phyloP scores from a whole-genome alignment of 2,329 filamentous ascomycete species.

The Colletotrichum zoysiae region DNA sequence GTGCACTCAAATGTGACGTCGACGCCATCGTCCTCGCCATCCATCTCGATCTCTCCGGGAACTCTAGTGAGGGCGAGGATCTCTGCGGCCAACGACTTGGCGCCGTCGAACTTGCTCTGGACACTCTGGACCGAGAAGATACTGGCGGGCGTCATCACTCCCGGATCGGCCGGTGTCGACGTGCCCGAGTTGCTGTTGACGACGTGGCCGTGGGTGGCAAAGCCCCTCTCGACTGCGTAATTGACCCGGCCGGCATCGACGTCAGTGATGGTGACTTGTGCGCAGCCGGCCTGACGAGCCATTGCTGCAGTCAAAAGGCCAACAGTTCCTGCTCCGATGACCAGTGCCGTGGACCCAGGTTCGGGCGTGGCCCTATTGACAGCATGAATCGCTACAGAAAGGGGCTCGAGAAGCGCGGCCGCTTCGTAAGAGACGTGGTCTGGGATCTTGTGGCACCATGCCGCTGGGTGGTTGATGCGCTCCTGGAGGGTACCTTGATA shows the following conservation, averaged over 20 bases:
- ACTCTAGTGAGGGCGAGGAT: constrained; percentile 58
- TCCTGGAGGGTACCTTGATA: constrained; percentile 74
- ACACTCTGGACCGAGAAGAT: constrained; percentile 60
- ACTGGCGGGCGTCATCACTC: constrained; percentile 59
- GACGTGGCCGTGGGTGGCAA: constrained; percentile 71
- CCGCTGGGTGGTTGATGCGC: constrained; percentile 71
- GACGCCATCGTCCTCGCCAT: constrained; percentile 71
- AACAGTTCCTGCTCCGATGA: constrained; percentile 74
- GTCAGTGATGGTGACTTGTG: constrained; percentile 71
- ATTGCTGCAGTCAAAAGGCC: constrained; percentile 74
- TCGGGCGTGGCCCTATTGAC: constrained; percentile 66
- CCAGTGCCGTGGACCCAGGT: constrained; percentile 68
- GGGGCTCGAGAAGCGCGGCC: constrained; percentile 71
- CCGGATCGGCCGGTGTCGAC: constrained; percentile 59
- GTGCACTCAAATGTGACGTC: constrained; percentile 83
- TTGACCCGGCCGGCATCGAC: constrained; percentile 70
- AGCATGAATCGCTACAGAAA: constrained; percentile 73
- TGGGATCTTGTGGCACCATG: constrained; percentile 75
- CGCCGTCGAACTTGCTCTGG: constrained; percentile 64
- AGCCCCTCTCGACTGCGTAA: constrained; percentile 69
- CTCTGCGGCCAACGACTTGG: constrained; percentile 63
- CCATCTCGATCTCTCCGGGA: constrained; percentile 47
- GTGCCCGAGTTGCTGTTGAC: constrained; percentile 59
- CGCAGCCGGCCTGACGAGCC: constrained; percentile 71
- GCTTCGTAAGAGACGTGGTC: constrained; percentile 69